Conservation (phyloP, 148 eudicot species). For the Nepenthes gracilis region DNA sequence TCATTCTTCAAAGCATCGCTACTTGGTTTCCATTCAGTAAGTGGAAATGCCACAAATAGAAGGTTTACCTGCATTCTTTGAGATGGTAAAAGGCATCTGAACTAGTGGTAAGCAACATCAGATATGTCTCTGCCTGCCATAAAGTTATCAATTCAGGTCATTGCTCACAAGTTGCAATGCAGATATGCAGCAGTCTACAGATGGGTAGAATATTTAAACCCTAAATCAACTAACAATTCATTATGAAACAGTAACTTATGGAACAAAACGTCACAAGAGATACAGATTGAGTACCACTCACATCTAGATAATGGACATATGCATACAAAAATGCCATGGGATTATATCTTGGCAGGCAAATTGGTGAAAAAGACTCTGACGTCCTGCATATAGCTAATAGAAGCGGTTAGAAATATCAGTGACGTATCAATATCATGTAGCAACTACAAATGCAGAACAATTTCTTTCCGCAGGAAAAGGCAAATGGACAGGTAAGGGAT, state of each 20-base stretch:
- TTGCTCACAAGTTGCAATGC: background rate
- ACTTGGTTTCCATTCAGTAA: no score
- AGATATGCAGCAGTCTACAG: background rate
- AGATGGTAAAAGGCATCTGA: slow-evolving; percentile 92
- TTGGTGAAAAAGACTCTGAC: slow-evolving; percentile 96
- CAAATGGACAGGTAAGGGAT: background rate
- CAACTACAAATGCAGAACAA: background rate
- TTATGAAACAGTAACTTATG: background rate
- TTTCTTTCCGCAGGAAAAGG: background rate
- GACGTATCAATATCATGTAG: background rate
- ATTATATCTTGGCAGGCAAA: slow-evolving; percentile 96
- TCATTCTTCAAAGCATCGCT: no score
- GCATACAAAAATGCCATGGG: slow-evolving; percentile 95
- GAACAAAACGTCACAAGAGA: background rate
- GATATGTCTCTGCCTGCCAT: slow-evolving; percentile 75
- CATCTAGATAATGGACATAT: slow-evolving; percentile 87
- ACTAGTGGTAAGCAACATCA: slow-evolving; percentile 84
- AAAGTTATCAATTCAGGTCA: slow-evolving; percentile 5
- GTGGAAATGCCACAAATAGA: background rate
- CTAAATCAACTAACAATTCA: background rate
- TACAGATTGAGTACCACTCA: slow-evolving; percentile 25
- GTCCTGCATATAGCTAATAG: slow-evolving; percentile 59
- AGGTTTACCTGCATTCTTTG: slow-evolving; percentile 78
- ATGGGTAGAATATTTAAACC: background rate
- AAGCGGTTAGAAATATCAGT: background rate